Percentiles rank a stretch among this genome's conserved stretches.
These are phyloP conservation scores for Filobasidium wieringae DNA, from an alignment of 768 basidiomycete genomes.

Conservation along the genomic window DNA sequence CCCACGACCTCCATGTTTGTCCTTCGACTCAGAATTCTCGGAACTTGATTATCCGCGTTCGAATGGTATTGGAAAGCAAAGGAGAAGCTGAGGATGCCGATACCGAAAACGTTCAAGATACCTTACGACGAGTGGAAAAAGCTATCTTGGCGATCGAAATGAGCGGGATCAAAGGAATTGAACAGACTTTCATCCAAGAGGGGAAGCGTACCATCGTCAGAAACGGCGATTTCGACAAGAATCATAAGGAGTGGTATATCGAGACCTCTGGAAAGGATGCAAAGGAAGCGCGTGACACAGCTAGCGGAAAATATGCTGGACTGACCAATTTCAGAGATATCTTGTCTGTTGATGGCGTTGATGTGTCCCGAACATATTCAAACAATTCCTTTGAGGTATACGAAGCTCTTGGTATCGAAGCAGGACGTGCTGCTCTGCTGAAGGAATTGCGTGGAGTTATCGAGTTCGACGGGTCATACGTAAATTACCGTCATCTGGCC, in stretches of 20 bases:
- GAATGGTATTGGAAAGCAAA: slow-evolving; percentile 70
- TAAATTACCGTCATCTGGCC: slow-evolving; percentile 94
- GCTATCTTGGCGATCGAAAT: slow-evolving; percentile 93
- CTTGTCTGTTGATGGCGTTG: slow-evolving; percentile 89
- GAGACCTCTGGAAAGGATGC: slow-evolving; percentile 67
- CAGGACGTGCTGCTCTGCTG: slow-evolving; percentile 85
- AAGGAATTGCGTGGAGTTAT: slow-evolving; percentile 89
- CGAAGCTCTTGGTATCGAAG: slow-evolving; percentile 91
- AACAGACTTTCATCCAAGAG: slow-evolving; percentile 83
- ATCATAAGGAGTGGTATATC: slow-evolving; percentile 69
- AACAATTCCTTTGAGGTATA: slow-evolving; percentile 95
- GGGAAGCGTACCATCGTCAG: slow-evolving; percentile 61
- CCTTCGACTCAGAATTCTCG: slow-evolving; percentile 55
- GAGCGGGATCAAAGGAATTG: slow-evolving; percentile 81
- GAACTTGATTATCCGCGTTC: slow-evolving; percentile 92
- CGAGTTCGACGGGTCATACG: slow-evolving; percentile 98
- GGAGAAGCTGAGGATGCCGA: slow-evolving; percentile 47
- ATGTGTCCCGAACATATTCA: slow-evolving; percentile 83
- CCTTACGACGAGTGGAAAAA: slow-evolving; percentile 88
- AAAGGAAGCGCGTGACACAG: background rate
- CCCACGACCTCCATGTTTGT: slow-evolving; percentile 14
- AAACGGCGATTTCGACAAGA: slow-evolving; percentile 47
- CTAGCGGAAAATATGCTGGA: background rate
- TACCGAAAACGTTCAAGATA: slow-evolving; percentile 78
- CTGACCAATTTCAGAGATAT: slow-evolving; percentile 84